A percentile compares a stretch with the other conserved stretches of the same genome.
Evolutionary conservation across 75 land plant species (phyloP).

Genomic region (Pinus taeda): DNA sequence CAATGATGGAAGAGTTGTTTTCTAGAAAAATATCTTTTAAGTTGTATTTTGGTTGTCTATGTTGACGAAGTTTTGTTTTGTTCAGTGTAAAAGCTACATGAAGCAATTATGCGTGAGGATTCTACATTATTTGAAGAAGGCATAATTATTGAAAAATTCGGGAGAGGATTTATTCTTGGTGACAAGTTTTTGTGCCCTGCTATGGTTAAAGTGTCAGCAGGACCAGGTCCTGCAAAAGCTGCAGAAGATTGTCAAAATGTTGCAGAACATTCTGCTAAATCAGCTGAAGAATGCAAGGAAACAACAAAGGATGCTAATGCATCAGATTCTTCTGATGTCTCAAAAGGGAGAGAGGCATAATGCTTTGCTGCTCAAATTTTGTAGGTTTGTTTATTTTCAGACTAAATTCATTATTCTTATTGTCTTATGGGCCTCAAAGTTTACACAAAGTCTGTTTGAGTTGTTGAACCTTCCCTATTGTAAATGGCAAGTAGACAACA

Average conservation of each 20-base stretch:
- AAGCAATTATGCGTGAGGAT: conserved; percentile 89
- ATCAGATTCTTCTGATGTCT: not conserved
- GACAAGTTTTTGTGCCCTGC: conserved; percentile 81
- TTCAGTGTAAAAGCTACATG: too few relatives aligned
- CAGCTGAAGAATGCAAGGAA: not conserved
- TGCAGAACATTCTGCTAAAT: conserved; percentile 4
- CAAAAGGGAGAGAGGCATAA: not conserved
- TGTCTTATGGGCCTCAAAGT: too few relatives aligned
- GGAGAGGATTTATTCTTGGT: conserved; percentile 81
- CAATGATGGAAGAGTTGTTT: too few relatives aligned
- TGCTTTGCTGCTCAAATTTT: not conserved
- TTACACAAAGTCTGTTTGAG: too few relatives aligned
- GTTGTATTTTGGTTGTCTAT: too few relatives aligned
- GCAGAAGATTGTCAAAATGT: conserved; percentile 6
- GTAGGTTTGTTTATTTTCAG: too few relatives aligned
- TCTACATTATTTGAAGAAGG: conserved; percentile 80
- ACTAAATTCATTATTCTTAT: too few relatives aligned
- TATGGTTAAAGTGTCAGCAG: conserved; percentile 86
- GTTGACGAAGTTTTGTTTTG: too few relatives aligned
- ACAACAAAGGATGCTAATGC: not conserved
- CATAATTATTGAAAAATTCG: conserved; percentile 65
- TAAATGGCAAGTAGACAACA: too few relatives aligned
- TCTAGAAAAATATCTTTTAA: too few relatives aligned
- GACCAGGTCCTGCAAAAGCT: conserved; percentile 49
- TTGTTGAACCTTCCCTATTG: too few relatives aligned